A percentile compares a stretch with the other conserved stretches of the same genome.
Conservation (phyloP, 2,329 filamentous ascomycete species). For the Camptophora hylomeconis region DNA sequence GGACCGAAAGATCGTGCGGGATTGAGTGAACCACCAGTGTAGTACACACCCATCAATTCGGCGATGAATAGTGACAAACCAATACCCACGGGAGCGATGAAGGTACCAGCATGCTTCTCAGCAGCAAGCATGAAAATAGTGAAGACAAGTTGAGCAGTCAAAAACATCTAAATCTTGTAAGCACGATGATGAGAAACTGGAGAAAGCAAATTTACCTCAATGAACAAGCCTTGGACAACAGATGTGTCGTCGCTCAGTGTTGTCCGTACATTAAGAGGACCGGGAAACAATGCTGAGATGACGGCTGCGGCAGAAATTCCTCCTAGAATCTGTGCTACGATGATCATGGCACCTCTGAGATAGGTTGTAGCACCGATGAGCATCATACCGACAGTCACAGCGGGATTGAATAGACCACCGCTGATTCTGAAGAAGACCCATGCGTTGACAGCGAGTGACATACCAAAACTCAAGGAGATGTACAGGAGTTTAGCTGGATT, state of each 20-base stretch:
- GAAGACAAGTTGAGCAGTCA: slow-evolving; percentile 49
- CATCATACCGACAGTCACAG: slow-evolving; percentile 42
- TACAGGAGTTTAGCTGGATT: slow-evolving; percentile 20
- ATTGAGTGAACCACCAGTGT: slow-evolving; percentile 34
- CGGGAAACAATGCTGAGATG: slow-evolving; percentile 44
- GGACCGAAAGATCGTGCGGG: slow-evolving; percentile 35
- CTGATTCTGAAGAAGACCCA: slow-evolving; percentile 42
- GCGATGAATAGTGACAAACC: slow-evolving; percentile 12
- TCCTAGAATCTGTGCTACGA: slow-evolving; percentile 44
- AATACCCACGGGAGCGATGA: slow-evolving; percentile 7
- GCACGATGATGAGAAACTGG: slow-evolving; percentile 48
- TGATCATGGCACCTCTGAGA: slow-evolving; percentile 37
- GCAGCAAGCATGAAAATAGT: slow-evolving; percentile 56
- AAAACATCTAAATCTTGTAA: slow-evolving; percentile 41
- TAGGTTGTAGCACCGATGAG: slow-evolving; percentile 43
- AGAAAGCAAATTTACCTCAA: slow-evolving; percentile 48
- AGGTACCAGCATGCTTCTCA: slow-evolving; percentile 27
- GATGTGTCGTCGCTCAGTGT: slow-evolving; percentile 38
- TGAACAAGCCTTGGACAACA: slow-evolving; percentile 46
- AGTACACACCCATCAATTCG: slow-evolving; percentile 25
- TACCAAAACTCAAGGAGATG: slow-evolving; percentile 31
- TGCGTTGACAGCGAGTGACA: slow-evolving; percentile 37
- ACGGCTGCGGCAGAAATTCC: slow-evolving; percentile 48
- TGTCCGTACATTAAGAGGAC: slow-evolving; percentile 42
- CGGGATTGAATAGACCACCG: slow-evolving; percentile 38